Conservation (phyloP, 352 stramenopile genomes). For the Phytopythium cucurbitacearum region DNA sequence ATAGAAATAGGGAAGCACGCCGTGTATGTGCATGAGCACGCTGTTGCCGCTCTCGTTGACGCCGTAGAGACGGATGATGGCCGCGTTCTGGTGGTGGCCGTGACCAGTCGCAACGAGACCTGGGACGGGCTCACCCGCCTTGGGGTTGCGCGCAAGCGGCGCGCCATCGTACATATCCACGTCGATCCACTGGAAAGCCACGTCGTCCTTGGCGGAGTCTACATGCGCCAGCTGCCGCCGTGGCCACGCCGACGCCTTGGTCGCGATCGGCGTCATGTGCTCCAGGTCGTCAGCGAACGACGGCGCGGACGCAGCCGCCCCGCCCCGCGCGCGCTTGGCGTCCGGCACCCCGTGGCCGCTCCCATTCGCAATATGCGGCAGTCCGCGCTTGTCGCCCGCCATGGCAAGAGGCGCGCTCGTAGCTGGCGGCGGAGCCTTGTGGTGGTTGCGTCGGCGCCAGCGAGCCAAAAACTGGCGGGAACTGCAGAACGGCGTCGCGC, state of each 20-base stretch:
- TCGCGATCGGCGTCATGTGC: constrained; percentile 56
- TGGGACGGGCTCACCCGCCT: constrained; percentile 51
- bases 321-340: constrained; percentile 30
- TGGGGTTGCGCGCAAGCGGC: constrained; percentile 87
- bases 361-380: background rate
- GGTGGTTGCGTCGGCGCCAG: no score
- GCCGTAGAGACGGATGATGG: constrained; percentile 96
- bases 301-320: constrained; percentile 17
- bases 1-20: constrained; percentile 98
- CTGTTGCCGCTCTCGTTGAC: constrained; percentile 94
- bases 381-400: constrained; percentile 34
- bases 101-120: constrained; percentile 86
- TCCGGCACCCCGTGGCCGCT: background rate
- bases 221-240: constrained; percentile 34
- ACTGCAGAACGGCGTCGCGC: no score
- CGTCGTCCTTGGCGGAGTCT: constrained; percentile 26
- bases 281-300: constrained; percentile 57
- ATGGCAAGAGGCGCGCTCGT: constrained; percentile 9
- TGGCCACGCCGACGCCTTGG: constrained; percentile 59
- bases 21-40: constrained; percentile 96
- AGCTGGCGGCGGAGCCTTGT: background rate
- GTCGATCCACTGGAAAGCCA: constrained; percentile 97
- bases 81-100: constrained; percentile 86
- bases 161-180: constrained; percentile 96
- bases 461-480: no score